A percentile compares a stretch with the other conserved stretches of the same genome.
Evolutionary conservation across 73 alveolate species (phyloP).

Genomic region (Breviolum minutum): DNA sequence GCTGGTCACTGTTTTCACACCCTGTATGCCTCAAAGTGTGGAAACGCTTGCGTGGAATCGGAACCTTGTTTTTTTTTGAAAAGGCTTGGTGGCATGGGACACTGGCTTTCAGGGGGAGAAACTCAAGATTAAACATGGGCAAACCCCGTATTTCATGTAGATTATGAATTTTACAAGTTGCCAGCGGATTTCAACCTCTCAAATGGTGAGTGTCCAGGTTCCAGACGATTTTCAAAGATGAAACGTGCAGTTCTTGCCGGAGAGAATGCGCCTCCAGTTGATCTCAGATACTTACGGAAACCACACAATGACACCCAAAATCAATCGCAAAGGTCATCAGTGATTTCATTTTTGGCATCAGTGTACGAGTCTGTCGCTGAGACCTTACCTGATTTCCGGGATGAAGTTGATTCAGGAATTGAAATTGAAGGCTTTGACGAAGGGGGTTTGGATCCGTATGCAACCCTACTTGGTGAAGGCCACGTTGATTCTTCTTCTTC

Average conservation of each 20-base stretch:
- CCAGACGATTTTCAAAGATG: neutral
- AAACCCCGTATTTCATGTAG: too few relatives aligned
- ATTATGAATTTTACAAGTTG: too few relatives aligned
- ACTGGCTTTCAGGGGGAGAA: too few relatives aligned
- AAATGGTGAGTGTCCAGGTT: neutral
- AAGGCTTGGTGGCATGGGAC: too few relatives aligned
- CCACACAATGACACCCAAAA: neutral
- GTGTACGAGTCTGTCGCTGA: neutral
- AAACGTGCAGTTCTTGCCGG: neutral
- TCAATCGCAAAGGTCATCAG: neutral
- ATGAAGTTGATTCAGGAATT: neutral
- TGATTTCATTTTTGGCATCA: neutral
- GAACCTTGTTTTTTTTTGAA: neutral
- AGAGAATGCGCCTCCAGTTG: neutral
- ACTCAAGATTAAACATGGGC: too few relatives aligned
- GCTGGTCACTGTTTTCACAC: neutral
- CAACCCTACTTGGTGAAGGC: neutral
- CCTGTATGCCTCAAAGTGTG: neutral
- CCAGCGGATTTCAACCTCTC: too few relatives aligned
- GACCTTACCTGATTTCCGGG: neutral
- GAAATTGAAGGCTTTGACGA: neutral
- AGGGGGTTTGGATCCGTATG: neutral
- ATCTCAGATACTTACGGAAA: neutral
- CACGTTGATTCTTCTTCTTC: too few relatives aligned
- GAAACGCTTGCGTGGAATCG: neutral